A percentile compares a stretch with the other conserved stretches of the same genome.
Conservation (phyloP, 352 stramenopile species). For the Globisporangium rhizosaccharum region DNA sequence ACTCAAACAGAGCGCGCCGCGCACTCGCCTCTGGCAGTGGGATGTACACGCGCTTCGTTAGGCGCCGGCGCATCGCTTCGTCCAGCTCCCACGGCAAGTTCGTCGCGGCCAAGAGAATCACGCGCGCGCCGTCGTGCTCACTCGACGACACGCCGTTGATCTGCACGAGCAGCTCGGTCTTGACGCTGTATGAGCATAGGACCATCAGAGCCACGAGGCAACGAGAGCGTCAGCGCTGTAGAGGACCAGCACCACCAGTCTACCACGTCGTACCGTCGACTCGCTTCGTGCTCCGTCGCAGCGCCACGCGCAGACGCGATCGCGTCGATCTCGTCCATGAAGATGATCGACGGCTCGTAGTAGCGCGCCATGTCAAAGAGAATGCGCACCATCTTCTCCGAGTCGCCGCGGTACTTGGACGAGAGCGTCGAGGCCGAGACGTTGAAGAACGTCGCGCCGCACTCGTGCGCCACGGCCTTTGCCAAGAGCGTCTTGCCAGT, state of each 20-base stretch:
- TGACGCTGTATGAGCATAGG: conserved; percentile 64
- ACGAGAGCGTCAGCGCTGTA: no score
- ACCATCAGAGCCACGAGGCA: not conserved
- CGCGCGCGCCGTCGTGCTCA: conserved; percentile 21
- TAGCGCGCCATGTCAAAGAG: conserved; percentile 98
- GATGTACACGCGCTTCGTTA: conserved; percentile 89
- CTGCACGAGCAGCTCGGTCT: conserved; percentile 97
- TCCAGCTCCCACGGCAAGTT: conserved; percentile 98
- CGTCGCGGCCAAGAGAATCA: conserved; percentile 94
- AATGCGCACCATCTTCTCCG: conserved; percentile 95
- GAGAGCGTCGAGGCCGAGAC: conserved; percentile 89
- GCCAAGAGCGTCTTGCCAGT: conserved; percentile 89
- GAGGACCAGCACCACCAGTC: no score
- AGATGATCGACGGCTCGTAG: conserved; percentile 96
- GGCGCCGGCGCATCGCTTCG: conserved; percentile 89
- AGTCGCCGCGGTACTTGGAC: conserved; percentile 93
- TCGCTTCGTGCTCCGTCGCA: conserved; percentile 79
- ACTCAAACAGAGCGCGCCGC: conserved; percentile 24
- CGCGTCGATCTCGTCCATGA: conserved; percentile 98
- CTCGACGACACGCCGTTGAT: conserved; percentile 90
- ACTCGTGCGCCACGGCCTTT: conserved; percentile 92
- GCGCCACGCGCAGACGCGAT: conserved; percentile 72
- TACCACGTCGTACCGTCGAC: conserved; percentile 38
- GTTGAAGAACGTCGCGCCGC: conserved; percentile 98
- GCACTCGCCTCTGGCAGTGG: conserved; percentile 14